Evolutionary conservation across 106 monocot genomes (phyloP), one percentile per base, ranked within the genome.

Genomic region (Acanthochlamys bracteata): DNA sequence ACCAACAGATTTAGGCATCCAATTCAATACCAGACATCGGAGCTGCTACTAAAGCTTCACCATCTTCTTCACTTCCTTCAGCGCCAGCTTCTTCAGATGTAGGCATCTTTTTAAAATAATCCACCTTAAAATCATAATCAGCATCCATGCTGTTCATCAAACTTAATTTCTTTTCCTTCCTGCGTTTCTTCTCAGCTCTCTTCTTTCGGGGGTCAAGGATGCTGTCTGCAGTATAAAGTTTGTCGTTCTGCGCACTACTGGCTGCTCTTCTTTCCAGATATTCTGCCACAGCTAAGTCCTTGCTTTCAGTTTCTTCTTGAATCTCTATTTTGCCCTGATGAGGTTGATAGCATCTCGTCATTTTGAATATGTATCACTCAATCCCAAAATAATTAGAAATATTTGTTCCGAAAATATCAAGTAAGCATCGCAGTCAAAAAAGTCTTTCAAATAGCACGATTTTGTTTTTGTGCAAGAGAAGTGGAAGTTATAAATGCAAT

Each of bases 61-160:
- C 66, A 20, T 71, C 80, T 8, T 17, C 62, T 40, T 63, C 78
- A 27, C 13, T 13, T 43, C 43, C 40, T 73, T n/a, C n/a, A n/a
- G 68, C 76, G 17, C 64, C 72, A 11, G 66, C 57, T 0, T 14
- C 55, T 19, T 55, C 71, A 2, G 60, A 39, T 1, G 25, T 27
- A 0, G 42, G 40, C 46, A 78, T 70, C 49, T 53, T 76, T 69
- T 75, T 73, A 4, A 53, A 75, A 69, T 80, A 90, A 79, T 96
- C 95, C 10, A 88, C 82, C 76, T 88, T 88, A 61, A 90, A 90
- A 75, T 96, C 90, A 71, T 96, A 96, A 69, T 90, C 95, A 13
- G 82, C 95, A 57, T 88, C 90, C 84, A 88, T 90, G 2, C 74
- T 73, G 61, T 77, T 86, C 25, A 19, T 7, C 39, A 7, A 40